Evolutionary conservation across 352 stramenopile species (phyloP).

Genomic region (Blastocystis sp.): DNA sequence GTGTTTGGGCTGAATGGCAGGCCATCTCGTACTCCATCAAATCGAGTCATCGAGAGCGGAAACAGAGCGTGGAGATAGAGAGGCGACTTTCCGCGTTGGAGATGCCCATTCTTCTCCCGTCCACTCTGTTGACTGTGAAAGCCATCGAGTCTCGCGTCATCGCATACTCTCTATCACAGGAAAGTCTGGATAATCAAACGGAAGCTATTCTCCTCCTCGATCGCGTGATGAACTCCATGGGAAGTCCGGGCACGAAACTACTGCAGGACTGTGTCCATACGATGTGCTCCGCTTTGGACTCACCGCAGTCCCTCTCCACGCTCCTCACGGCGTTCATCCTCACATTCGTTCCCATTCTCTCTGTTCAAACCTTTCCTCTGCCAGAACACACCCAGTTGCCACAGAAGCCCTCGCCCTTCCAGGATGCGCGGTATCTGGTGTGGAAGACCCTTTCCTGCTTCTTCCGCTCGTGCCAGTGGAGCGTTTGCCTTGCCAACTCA

Average conservation of each 20-base stretch:
- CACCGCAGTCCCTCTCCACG: neutral
- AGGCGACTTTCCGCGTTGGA: too few species aligned
- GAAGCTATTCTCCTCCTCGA: neutral
- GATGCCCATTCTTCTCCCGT: too few species aligned
- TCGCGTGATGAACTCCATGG: neutral
- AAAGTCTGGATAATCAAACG: neutral
- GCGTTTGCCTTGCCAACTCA: neutral
- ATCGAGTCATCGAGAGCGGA: neutral
- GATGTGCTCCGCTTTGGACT: neutral
- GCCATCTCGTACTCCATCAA: neutral
- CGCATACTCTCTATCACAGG: neutral
- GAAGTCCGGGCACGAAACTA: neutral
- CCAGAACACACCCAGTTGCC: neutral
- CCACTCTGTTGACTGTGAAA: too few species aligned
- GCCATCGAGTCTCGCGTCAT: too few species aligned
- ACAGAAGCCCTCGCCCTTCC: neutral
- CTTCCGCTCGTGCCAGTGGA: slow-evolving; percentile 10
- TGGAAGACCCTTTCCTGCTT: slow-evolving; percentile 22
- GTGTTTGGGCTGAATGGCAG: neutral
- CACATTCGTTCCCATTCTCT: slow-evolving; percentile 27
- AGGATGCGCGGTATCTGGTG: slow-evolving; percentile 3
- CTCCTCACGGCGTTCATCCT: slow-evolving; percentile 11
- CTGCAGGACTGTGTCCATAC: neutral
- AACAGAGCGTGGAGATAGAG: too few species aligned
- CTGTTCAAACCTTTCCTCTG: slow-evolving; percentile 15